These are phyloP conservation scores for Nicotiana tomentosiformis DNA, from an alignment of 257 asterid genomes.

Conservation along the genomic window DNA sequence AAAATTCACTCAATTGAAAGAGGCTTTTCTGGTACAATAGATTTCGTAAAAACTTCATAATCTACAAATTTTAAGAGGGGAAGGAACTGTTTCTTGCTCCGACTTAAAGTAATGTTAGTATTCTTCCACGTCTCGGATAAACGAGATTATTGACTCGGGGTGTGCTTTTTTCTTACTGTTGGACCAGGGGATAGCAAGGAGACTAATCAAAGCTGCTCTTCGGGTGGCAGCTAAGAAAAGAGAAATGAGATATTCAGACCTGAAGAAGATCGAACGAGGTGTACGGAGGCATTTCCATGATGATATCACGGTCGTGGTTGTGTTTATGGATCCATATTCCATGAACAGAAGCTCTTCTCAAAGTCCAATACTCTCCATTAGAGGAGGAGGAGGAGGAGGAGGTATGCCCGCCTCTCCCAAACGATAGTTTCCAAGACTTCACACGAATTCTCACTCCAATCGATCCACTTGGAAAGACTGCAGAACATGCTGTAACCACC, in stretches of 20 bases:
- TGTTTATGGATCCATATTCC: constrained; percentile 49
- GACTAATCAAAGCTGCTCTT: constrained; percentile 70
- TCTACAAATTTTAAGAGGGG: neutral
- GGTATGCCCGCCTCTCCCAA: constrained; percentile 30
- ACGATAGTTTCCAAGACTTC: constrained; percentile 16
- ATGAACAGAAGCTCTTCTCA: constrained; percentile 24
- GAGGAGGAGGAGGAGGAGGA: constrained; percentile 45
- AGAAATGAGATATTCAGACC: constrained; percentile 85
- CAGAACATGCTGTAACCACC: neutral
- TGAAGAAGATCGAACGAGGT: constrained; percentile 83
- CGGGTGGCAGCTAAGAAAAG: constrained; percentile 86
- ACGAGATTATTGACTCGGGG: neutral
- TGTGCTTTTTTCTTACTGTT: neutral
- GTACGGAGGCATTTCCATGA: constrained; percentile 97
- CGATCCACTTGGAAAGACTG: neutral
- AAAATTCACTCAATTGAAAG: neutral
- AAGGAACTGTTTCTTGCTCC: neutral
- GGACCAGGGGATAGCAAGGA: constrained; percentile 70
- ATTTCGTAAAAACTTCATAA: neutral
- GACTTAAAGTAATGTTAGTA: neutral
- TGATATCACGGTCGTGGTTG: constrained; percentile 77
- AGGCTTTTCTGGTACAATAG: neutral
- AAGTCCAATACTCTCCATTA: constrained; percentile 37
- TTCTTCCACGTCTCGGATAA: neutral
- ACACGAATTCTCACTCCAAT: neutral